These are phyloP conservation scores for Nicotiana attenuata DNA, from an alignment of 257 asterid genomes.

Conservation along the genomic window DNA sequence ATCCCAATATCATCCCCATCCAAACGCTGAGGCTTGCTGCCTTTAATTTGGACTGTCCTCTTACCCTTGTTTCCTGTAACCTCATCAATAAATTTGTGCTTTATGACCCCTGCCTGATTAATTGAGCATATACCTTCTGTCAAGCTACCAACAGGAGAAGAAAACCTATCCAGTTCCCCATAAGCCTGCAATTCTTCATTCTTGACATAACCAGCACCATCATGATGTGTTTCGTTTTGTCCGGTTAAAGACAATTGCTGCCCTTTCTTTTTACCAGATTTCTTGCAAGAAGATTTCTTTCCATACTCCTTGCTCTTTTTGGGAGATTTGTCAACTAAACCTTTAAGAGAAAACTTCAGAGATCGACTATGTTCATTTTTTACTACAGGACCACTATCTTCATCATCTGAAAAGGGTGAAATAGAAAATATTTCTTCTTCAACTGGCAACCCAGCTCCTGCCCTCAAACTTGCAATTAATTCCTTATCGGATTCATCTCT, in stretches of 20 bases:
- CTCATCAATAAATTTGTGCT: slow-evolving; percentile 50
- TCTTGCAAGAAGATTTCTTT: slow-evolving; percentile 68
- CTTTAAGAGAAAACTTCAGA: slow-evolving; percentile 77
- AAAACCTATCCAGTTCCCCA: slow-evolving; percentile 37
- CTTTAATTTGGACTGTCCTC: slow-evolving; percentile 60
- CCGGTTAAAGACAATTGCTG: slow-evolving; percentile 34
- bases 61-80: slow-evolving; percentile 37
- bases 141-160: slow-evolving; percentile 59
- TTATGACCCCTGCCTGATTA: slow-evolving; percentile 40
- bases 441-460: slow-evolving; percentile 94
- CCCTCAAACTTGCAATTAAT: slow-evolving; percentile 75
- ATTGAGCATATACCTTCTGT: slow-evolving; percentile 37
- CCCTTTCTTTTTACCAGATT: slow-evolving; percentile 54
- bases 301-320: slow-evolving; percentile 61
- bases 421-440: slow-evolving; percentile 79
- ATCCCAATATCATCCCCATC: slow-evolving; percentile 43
- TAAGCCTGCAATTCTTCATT: slow-evolving; percentile 32
- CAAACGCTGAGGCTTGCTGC: slow-evolving; percentile 38
- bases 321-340: slow-evolving; percentile 68
- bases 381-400: slow-evolving; percentile 50
- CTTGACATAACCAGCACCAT: slow-evolving; percentile 27
- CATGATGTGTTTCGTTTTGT: slow-evolving; percentile 30
- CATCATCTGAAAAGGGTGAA: slow-evolving; percentile 92
- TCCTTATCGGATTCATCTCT: slow-evolving; percentile 87
- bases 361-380: slow-evolving; percentile 67